These are phyloP conservation scores for Solanum appendiculatum DNA, from an alignment of 257 asterid genomes.

Conservation along the genomic window DNA sequence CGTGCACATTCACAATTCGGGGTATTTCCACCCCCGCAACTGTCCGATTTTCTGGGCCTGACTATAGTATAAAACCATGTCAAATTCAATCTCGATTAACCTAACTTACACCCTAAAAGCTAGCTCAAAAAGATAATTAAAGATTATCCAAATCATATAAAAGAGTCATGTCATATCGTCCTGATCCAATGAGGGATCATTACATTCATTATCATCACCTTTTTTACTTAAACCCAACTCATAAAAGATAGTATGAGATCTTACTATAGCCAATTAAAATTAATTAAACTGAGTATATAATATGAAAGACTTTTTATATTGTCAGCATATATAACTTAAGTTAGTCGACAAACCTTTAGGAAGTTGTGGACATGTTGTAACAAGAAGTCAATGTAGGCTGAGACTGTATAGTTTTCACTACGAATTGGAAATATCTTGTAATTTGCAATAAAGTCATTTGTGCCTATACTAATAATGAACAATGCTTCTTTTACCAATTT, in stretches of 20 bases:
- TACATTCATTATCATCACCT: too few species aligned
- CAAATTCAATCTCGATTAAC: background rate
- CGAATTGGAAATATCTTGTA: slow-evolving; percentile 48
- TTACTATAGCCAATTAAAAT: background rate
- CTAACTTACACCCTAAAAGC: background rate
- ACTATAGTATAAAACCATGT: background rate
- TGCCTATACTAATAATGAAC: slow-evolving; percentile 59
- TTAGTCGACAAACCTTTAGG: slow-evolving; percentile 34
- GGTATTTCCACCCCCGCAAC: background rate
- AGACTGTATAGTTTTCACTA: slow-evolving; percentile 27
- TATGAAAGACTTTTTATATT: background rate
- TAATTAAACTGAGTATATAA: background rate
- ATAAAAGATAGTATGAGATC: background rate
- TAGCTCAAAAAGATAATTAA: background rate
- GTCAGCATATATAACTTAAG: background rate
- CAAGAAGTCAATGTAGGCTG: slow-evolving; percentile 34
- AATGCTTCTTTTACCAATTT: slow-evolving; percentile 31
- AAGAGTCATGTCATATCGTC: background rate
- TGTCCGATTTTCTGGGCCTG: background rate
- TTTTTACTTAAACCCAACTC: background rate
- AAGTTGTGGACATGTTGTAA: slow-evolving; percentile 13
- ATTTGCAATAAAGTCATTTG: slow-evolving; percentile 60
- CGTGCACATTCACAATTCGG: background rate
- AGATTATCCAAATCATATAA: too few species aligned
- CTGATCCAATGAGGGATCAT: background rate